Evolutionary conservation across 2,329 filamentous ascomycete species (phyloP), one percentile per base, ranked within the genome.

Genomic region (Neocatenulostroma microsporum): DNA sequence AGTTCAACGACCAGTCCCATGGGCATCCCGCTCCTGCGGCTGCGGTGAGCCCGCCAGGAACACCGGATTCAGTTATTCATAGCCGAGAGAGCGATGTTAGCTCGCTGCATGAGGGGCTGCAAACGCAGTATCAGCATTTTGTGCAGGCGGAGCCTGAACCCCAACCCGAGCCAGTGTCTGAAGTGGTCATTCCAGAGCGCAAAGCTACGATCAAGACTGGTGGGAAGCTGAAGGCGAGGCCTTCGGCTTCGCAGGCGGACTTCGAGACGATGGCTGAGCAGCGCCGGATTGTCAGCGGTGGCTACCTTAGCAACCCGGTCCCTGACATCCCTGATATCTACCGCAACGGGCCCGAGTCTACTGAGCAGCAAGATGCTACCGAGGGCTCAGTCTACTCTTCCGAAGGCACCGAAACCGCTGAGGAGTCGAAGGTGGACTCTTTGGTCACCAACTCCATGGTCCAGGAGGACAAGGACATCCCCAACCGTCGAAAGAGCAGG

Each of bases 21-120:
- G 23, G n/a, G 12, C 42, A 47, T 21, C 24, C 44, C 3, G 47
- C 48, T 26, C 43, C 45, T 36, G 47, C 37, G 11, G 39, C 44
- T 28, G 46, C 56, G 13, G 42, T 46, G 21, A 53, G 52, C 20
- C 50, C 47, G 49, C 61, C 71, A 66, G 37, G 69, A 78, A 93
- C 86, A 6, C 88, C 89, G 11, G 84, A 87, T 33, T 96, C 89
- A 5, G 88, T 96, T 15, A 89, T 95, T 46, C 83, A 84, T 44
- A 84, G 88, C 37, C 17, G 35, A 26, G 37, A 27, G 7, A 39
- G 27, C 17, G 50, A 46, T 28, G 41, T 38, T 29, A 50, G 34
- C 36, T 51, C 21, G 36, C 40, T 30, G 39, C 40, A 26, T 27
- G 47, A 43, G 31, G 48, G 42, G 8, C 4, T 24, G 18, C 36